phyloP scores from a whole-genome alignment of 2,329 filamentous ascomycete genomes.

The Scorias spongiosa region DNA sequence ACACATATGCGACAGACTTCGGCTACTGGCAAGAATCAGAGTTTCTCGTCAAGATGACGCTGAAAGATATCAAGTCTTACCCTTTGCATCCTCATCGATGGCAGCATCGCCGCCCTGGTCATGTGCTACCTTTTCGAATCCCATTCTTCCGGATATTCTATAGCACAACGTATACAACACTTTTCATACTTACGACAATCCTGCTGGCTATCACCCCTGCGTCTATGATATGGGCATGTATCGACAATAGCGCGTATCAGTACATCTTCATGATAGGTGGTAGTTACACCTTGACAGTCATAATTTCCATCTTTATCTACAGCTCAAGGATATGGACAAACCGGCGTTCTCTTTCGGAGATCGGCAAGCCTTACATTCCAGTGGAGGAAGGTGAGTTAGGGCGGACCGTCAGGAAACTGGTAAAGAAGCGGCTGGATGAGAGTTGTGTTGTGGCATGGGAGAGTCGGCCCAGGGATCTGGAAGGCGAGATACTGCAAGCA shows the following conservation, averaged over 20 bases:
- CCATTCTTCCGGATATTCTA: constrained; percentile 69
- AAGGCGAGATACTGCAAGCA: constrained; percentile 17
- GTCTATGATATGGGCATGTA: constrained; percentile 64
- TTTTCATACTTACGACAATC: constrained; percentile 57
- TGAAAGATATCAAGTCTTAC: neutral
- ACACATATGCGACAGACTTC: too few species aligned
- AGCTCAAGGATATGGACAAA: constrained; percentile 75
- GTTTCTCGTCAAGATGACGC: neutral
- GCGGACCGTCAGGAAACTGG: constrained; percentile 58
- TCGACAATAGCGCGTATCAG: constrained; percentile 49
- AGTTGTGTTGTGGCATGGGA: constrained; percentile 74
- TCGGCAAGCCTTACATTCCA: constrained; percentile 77
- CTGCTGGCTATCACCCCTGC: constrained; percentile 67
- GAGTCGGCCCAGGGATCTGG: constrained; percentile 49
- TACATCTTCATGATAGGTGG: constrained; percentile 73
- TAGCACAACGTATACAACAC: constrained; percentile 57
- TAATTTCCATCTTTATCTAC: constrained; percentile 63
- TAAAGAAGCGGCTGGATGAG: constrained; percentile 54
- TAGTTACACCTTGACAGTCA: constrained; percentile 56
- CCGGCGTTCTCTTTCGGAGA: constrained; percentile 59
- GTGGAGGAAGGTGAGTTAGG: constrained; percentile 72
- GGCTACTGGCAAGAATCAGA: too few species aligned
- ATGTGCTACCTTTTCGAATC: constrained; percentile 26
- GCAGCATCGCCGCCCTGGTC: constrained; percentile 3
- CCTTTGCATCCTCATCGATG: neutral